Conservation (phyloP, 2,329 filamentous ascomycete species). For the Diaporthe amygdali region DNA sequence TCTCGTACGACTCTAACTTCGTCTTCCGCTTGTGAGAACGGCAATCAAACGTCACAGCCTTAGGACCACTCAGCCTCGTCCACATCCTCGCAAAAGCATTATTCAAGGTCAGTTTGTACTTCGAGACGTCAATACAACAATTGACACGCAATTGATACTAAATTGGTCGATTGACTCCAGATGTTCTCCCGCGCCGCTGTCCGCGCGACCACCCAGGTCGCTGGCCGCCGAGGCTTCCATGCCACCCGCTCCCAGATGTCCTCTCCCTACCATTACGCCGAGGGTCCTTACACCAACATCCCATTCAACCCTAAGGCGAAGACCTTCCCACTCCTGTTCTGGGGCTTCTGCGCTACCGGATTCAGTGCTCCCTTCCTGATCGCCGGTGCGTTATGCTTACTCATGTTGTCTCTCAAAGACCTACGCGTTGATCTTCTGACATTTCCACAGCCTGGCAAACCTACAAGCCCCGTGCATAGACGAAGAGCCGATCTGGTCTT, state of each 20-base stretch:
- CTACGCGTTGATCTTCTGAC: constrained; percentile 27
- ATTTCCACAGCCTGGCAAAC: constrained; percentile 53
- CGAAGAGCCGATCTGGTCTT: neutral
- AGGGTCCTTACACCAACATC: constrained; percentile 92
- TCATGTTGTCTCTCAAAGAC: neutral
- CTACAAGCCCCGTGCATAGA: constrained; percentile 51
- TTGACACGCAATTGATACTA: constrained; percentile 43
- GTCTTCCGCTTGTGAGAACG: neutral
- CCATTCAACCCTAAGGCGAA: constrained; percentile 95
- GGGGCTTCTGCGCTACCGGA: constrained; percentile 67
- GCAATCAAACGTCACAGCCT: constrained; percentile 27
- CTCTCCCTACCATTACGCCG: constrained; percentile 97
- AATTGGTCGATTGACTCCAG: constrained; percentile 47
- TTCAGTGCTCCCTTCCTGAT: constrained; percentile 70
- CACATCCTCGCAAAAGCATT: neutral
- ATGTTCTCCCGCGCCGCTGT: constrained; percentile 80
- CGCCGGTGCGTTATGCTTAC: constrained; percentile 54
- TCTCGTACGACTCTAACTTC: constrained; percentile 15
- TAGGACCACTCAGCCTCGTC: neutral
- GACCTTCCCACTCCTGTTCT: constrained; percentile 85
- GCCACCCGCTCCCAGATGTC: constrained; percentile 82
- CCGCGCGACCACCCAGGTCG: constrained; percentile 60
- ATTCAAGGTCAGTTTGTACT: constrained; percentile 12
- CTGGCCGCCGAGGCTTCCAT: constrained; percentile 90
- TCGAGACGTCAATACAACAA: neutral